Percentiles rank a stretch among this genome's conserved stretches.
Evolutionary conservation across 192 early-diverging fungal genomes (phyloP).

Genomic region (Helicostylum pulchrum): DNA sequence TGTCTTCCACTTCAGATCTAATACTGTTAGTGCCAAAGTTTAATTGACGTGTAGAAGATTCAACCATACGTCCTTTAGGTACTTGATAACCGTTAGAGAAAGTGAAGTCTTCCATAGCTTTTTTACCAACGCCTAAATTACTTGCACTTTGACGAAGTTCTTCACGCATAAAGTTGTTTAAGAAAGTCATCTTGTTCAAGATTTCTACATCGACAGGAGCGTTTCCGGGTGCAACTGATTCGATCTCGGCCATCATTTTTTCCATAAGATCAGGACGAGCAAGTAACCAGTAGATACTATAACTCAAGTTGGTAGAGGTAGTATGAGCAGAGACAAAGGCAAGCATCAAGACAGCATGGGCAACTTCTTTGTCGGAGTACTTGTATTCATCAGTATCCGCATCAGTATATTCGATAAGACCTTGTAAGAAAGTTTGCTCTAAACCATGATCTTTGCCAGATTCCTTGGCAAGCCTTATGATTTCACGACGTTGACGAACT

Average conservation of each 20-base stretch:
- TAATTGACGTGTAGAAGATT: constrained; percentile 14
- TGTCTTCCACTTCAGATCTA: constrained; percentile 4
- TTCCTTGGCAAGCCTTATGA: not conserved
- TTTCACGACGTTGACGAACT: constrained; percentile 1
- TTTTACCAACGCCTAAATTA: constrained; percentile 22
- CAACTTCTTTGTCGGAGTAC: constrained; percentile 15
- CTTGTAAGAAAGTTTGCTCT: constrained; percentile 17
- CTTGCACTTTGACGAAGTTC: constrained; percentile 23
- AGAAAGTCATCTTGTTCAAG: constrained; percentile 22
- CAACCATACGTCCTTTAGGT: constrained; percentile 22
- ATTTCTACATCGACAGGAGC: constrained; percentile 12
- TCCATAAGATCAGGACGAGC: constrained; percentile 21
- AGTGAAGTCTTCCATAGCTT: constrained; percentile 14
- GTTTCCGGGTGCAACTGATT: constrained; percentile 2
- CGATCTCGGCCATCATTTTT: constrained; percentile 20
- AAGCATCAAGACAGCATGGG: constrained; percentile 18
- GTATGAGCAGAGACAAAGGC: constrained; percentile 33
- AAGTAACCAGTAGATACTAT: constrained; percentile 20
- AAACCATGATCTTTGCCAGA: not conserved
- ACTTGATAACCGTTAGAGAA: constrained; percentile 30
- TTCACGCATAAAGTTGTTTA: constrained; percentile 28
- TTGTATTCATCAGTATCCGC: constrained; percentile 18
- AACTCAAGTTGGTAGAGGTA: constrained; percentile 15
- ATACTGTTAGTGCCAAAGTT: constrained; percentile 16
- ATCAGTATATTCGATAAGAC: constrained; percentile 13